Percentiles rank a stretch among this genome's conserved stretches.
Conservation (phyloP, 2,329 filamentous ascomycete species). For the Xylaria sp. region DNA sequence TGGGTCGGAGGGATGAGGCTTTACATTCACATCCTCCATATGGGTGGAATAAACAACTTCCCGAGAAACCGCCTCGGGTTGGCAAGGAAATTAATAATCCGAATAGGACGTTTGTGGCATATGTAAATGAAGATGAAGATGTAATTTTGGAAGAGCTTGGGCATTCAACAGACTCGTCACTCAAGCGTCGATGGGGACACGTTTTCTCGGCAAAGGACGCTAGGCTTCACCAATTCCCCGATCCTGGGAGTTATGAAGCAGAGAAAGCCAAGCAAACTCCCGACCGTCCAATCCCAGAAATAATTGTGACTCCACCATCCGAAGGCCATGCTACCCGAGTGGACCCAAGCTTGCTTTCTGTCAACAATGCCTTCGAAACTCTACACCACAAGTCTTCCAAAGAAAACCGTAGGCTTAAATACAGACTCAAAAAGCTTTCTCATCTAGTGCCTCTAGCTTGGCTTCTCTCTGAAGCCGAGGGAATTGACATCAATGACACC, state of each 20-base stretch:
- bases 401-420: background rate
- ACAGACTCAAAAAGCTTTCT: background rate
- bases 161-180: background rate
- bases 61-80: background rate
- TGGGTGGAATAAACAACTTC: background rate
- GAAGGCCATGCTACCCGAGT: conserved; percentile 2
- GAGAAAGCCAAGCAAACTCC: background rate
- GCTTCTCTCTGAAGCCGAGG: conserved; percentile 27
- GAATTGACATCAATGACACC: conserved; percentile 21
- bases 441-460: conserved; percentile 26
- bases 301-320: conserved; percentile 20
- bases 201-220: conserved; percentile 4
- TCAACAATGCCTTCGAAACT: background rate
- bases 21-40: conserved; percentile 32
- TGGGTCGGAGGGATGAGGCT: conserved; percentile 30
- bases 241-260: conserved; percentile 12
- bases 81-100: background rate
- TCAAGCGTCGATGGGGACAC: conserved; percentile 23
- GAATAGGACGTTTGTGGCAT: background rate
- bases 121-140: background rate
- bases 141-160: background rate
- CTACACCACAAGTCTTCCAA: background rate
- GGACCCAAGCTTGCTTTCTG: background rate
- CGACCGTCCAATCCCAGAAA: conserved; percentile 6
- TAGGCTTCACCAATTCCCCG: conserved; percentile 21